A percentile compares a stretch with the other conserved stretches of the same genome.
phyloP scores from a whole-genome alignment of 2,329 filamentous ascomycete species.

The Erysiphe pulchra region DNA sequence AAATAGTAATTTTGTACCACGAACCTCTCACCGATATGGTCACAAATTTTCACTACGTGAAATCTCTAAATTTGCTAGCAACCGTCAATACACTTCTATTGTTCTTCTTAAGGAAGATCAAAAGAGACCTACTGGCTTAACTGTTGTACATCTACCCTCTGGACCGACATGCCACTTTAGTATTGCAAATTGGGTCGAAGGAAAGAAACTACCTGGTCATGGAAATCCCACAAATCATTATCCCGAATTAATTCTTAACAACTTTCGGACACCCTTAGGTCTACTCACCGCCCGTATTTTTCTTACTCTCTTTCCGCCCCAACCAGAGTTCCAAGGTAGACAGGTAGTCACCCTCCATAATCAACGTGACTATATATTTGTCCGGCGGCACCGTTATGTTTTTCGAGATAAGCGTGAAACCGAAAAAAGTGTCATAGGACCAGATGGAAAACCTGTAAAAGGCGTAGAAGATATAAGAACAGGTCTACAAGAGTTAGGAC shows the following conservation, averaged over 20 bases:
- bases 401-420: constrained; percentile 71
- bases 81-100: constrained; percentile 61
- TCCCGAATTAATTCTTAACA: constrained; percentile 74
- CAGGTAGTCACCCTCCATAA: constrained; percentile 88
- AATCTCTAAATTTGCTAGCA: constrained; percentile 63
- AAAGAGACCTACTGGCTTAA: constrained; percentile 61
- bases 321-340: constrained; percentile 60
- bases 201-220: constrained; percentile 68
- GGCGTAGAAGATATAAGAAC: constrained; percentile 69
- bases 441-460: constrained; percentile 60
- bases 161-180: constrained; percentile 87
- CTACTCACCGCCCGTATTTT: constrained; percentile 71
- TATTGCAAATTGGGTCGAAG: constrained; percentile 75
- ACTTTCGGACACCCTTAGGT: constrained; percentile 82
- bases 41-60: constrained; percentile 85
- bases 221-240: constrained; percentile 72
- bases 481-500: constrained; percentile 75
- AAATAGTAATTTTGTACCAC: constrained; percentile 54
- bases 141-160: constrained; percentile 56
- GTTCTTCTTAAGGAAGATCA: constrained; percentile 71
- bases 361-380: constrained; percentile 87
- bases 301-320: constrained; percentile 50
- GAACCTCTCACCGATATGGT: constrained; percentile 57
- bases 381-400: constrained; percentile 71
- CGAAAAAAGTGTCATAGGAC: constrained; percentile 62